Evolutionary conservation across 1,139 yeast genomes (phyloP), one percentile per base, ranked within the genome.

Genomic region (Debaryomyces sp.): DNA sequence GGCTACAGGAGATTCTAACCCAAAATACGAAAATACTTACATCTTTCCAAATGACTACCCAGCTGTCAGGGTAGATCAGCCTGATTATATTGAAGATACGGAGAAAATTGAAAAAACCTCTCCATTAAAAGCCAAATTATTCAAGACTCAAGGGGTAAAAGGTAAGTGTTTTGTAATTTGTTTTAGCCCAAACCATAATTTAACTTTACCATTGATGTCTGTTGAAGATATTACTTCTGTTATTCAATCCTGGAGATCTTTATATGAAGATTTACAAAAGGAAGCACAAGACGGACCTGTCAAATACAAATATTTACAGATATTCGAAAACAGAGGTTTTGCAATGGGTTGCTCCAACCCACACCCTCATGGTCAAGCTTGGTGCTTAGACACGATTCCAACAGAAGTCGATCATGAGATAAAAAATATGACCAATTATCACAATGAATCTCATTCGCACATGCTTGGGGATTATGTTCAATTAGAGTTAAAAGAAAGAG

Each of bases 321-420:
- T 87, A 41, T 87, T 87, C 61, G 94, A 87, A 61, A 87, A 87
- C 64, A 87, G 86, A 67, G 94, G 94, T 26, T 74, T 82, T 44
- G 88, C 89, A 6, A 87, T 87, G 94, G 92, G 94, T 34, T 87
- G 92, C 60, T 85, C 91, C 2, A 87, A 87, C 60, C 88, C 91
- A 3, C 94, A 87, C 63, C 92, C 92, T 12, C 94, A 87, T 59
- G 84, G 85, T 15, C 94, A 87, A 67, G 90, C 88, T 8, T 87
- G 94, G 94, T 82, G 88, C 66, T 74, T 87, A 47, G 86, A 82
- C 56, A 66, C 75, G 10, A 69, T 85, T 7, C 94, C 94, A 7
- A 81, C 82, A 35, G 92, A 86, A 66, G 89, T 87, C n/a, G 73
- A 73, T 32, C 71, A 74, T 45, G 92, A 87, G 62, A 69, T 84